Evolutionary conservation across 768 basidiomycete species (phyloP).

Genomic region (Boletus speciosus): DNA sequence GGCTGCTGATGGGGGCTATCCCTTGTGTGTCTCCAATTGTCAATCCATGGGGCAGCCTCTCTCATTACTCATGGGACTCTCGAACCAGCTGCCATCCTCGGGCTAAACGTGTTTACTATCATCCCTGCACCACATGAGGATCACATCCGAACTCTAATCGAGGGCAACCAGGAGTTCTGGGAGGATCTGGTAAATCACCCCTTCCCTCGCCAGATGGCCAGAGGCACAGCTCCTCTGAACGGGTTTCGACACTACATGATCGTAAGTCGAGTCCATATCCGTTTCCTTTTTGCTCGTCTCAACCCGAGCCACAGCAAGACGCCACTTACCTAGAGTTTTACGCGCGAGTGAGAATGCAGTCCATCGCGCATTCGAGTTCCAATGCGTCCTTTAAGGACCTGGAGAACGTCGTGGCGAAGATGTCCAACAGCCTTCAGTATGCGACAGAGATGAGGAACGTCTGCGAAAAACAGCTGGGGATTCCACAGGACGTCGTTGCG

Average conservation of each 20-base stretch:
- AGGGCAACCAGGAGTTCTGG: not conserved
- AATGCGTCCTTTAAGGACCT: not conserved
- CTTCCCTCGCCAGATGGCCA: not conserved
- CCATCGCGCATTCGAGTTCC: not conserved
- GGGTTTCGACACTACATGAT: not conserved
- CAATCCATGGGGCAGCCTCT: not conserved
- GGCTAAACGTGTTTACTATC: not conserved
- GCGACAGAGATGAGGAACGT: not conserved
- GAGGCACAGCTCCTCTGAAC: not conserved
- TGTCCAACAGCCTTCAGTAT: not conserved
- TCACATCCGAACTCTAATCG: not conserved
- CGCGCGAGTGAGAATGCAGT: not conserved
- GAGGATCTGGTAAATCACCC: not conserved
- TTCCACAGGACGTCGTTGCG: not conserved
- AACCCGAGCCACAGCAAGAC: not conserved
- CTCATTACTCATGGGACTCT: not conserved
- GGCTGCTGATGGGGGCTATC: not conserved
- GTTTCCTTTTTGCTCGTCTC: not conserved
- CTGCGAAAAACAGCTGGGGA: not conserved
- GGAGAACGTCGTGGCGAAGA: not conserved
- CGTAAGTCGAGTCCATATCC: not conserved
- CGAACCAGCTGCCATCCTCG: not conserved
- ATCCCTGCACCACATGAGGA: not conserved
- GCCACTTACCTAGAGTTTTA: not conserved
- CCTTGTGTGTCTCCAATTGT: not conserved